Evolutionary conservation across 108 stramenopile genomes (phyloP).

Genomic region (Aureococcus anophagefferens): DNA sequence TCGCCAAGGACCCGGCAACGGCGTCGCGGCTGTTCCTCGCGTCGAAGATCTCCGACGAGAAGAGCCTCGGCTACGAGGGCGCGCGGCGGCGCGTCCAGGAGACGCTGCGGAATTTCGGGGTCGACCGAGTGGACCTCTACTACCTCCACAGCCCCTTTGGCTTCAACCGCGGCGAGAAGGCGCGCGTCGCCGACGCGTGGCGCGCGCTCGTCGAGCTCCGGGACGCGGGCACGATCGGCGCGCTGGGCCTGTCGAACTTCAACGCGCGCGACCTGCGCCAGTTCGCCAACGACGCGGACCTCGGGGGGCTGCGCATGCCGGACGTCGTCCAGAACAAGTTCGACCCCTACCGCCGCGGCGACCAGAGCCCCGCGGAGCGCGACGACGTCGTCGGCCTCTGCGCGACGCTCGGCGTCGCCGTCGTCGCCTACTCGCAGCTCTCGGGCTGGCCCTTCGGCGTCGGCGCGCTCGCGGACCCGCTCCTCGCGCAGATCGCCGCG

Average conservation of each 20-base stretch:
- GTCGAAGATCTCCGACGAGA: background rate
- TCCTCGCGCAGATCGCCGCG: background rate
- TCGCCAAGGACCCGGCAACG: no score
- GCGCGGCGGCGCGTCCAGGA: background rate
- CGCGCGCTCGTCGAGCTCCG: background rate
- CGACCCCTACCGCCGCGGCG: background rate
- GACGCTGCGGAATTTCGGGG: background rate
- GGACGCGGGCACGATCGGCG: background rate
- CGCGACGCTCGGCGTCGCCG: background rate
- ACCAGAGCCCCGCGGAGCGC: background rate
- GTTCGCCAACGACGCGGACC: background rate
- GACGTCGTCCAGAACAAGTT: background rate
- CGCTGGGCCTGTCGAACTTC: background rate
- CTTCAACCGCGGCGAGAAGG: background rate
- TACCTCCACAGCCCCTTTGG: background rate
- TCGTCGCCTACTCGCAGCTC: background rate
- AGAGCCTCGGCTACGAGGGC: background rate
- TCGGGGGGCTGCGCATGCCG: background rate
- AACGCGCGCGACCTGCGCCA: background rate
- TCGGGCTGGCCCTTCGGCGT: background rate
- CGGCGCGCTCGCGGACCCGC: background rate
- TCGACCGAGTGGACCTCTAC: background rate
- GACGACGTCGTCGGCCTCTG: no score
- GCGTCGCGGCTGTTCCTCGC: background rate
- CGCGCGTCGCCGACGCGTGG: background rate